Evolutionary conservation across 192 early-diverging fungal genomes (phyloP), one percentile per base, ranked within the genome.

Genomic region (Coemansia reversa): DNA sequence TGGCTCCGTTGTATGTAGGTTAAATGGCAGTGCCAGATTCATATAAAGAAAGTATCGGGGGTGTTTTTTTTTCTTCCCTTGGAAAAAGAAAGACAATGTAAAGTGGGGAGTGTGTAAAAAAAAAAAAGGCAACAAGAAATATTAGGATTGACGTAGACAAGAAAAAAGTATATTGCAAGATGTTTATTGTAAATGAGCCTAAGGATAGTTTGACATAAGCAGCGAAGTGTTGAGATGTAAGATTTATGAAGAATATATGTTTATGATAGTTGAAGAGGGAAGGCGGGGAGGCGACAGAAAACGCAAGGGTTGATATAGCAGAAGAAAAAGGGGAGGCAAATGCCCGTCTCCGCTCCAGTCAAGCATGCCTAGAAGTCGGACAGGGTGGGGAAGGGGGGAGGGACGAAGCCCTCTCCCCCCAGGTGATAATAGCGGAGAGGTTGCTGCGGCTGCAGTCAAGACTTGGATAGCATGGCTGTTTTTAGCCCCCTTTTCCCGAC

Each of bases 51-150:
- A n/a, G n/a, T n/a, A n/a, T n/a, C n/a, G n/a, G n/a, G 39, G 16
- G 39, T 16, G 39, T 45, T n/a, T 1, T 8, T 9, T 0, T 14
- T 18, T 3, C 0, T 45, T 30, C 19, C 20, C n/a, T 56, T 30
- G 51, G 14, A 28, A 48, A 56, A 28, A 50, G 30, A 65, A 33
- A 47, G 32, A 39, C 23, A 28, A 49, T 63, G 33, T 54, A 22
- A 16, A 23, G 51, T 8, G n/a, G n/a, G n/a, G n/a, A n/a, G n/a
- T n/a, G n/a, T n/a, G n/a, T n/a, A n/a, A n/a, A n/a, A n/a, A n/a
- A n/a, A 27, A 28, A 48, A 49, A 28, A 22, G 51, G n/a, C 25
- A 65, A 28, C n/a, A 22, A 12, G 30, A 59, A 59, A 42, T 32
- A 25, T 42, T 55, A 18, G 20, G 58, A 32, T 14, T 18, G 45